Conservation (phyloP, 331 rosid genomes). For the Pyracantha coccinea region DNA sequence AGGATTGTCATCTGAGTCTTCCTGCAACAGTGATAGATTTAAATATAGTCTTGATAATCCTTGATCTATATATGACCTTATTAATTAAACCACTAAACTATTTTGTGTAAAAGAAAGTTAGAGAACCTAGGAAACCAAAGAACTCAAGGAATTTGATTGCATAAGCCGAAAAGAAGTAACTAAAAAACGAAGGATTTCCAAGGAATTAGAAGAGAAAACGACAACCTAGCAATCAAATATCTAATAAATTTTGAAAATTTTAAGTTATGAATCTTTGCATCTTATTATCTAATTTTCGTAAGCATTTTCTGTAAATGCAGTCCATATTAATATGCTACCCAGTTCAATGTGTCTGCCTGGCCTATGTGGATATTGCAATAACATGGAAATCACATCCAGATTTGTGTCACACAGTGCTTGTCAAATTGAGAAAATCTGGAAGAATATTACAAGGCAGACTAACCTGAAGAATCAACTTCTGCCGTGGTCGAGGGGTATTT, state of each 20-base stretch:
- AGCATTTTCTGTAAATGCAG: neutral
- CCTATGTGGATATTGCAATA: neutral
- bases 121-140: neutral
- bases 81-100: neutral
- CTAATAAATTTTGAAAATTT: neutral
- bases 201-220: neutral
- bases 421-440: neutral
- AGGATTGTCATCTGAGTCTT: constrained; percentile 16
- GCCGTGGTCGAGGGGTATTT: constrained; percentile 21
- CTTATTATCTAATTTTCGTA: neutral
- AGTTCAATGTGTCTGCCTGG: neutral
- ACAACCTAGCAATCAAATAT: neutral
- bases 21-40: constrained; percentile 16
- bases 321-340: neutral
- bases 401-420: neutral
- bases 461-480: constrained; percentile 27
- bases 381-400: neutral
- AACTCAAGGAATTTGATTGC: neutral
- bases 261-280: neutral
- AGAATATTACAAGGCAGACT: neutral
- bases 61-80: neutral
- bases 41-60: neutral
- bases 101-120: neutral
- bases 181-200: neutral
- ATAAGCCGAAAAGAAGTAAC: neutral